Conservation (phyloP, 2,329 filamentous ascomycete genomes). For the Microdochium bolleyi region DNA sequence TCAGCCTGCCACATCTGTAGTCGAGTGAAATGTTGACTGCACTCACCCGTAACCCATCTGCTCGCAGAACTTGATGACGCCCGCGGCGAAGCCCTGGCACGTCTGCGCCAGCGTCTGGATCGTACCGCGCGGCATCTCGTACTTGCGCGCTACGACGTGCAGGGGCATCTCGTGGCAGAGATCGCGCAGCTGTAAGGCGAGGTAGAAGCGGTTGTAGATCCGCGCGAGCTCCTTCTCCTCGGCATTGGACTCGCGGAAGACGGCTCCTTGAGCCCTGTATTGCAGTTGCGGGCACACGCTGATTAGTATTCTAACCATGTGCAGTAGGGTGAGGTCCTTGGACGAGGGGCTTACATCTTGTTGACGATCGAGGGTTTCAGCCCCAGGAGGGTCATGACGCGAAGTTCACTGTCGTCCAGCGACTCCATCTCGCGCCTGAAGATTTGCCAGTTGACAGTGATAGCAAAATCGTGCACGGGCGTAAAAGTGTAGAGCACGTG, state of each 20-base stretch:
- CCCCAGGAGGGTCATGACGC: conserved; percentile 60
- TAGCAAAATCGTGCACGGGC: conserved; percentile 52
- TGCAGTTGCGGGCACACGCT: too few species aligned
- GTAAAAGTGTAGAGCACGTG: conserved; percentile 74
- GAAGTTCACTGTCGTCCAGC: conserved; percentile 63
- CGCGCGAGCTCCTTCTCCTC: conserved; percentile 53
- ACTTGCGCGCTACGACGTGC: conserved; percentile 61
- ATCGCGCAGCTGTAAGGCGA: conserved; percentile 70
- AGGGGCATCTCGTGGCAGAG: conserved; percentile 70
- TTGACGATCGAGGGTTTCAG: conserved; percentile 61
- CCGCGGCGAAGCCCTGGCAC: conserved; percentile 70
- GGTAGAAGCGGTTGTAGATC: conserved; percentile 65
- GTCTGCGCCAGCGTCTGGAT: conserved; percentile 68
- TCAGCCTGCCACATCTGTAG: too few species aligned
- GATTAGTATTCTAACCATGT: too few species aligned
- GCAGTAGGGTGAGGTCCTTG: not conserved
- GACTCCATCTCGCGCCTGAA: conserved; percentile 64
- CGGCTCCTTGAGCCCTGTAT: conserved; percentile 58
- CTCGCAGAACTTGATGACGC: conserved; percentile 73
- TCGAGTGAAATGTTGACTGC: not conserved
- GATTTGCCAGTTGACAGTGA: conserved; percentile 61
- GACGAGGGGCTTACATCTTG: conserved; percentile 45
- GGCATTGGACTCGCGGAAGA: conserved; percentile 52
- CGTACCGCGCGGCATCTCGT: conserved; percentile 59
- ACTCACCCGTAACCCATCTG: conserved; percentile 64